phyloP scores from a whole-genome alignment of 345 rosid species.

The Aethionema arabicum region DNA sequence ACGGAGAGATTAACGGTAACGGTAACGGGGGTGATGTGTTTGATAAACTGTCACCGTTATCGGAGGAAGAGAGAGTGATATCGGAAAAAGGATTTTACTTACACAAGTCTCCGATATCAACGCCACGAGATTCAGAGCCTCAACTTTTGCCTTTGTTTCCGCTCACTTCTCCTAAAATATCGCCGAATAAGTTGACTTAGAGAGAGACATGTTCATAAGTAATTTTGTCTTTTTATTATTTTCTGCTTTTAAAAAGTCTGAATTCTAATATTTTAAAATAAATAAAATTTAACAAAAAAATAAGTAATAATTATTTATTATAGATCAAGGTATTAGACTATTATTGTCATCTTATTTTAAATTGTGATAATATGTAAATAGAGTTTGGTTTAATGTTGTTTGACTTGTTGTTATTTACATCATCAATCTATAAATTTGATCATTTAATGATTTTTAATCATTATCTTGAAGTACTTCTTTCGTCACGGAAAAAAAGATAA shows the following conservation, averaged over 20 bases:
- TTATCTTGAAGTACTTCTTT: constrained; percentile 26
- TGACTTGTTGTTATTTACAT: constrained; percentile 27
- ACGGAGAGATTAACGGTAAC: background rate
- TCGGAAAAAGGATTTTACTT: constrained; percentile 86
- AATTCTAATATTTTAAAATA: no score
- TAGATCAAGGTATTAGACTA: no score
- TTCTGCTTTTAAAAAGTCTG: background rate
- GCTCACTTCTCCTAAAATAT: constrained; percentile 71
- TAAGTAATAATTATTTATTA: no score
- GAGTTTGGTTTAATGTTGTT: constrained; percentile 24
- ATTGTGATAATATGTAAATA: background rate
- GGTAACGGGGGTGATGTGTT: constrained; percentile 58
- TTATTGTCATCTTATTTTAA: no score
- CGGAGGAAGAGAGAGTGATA: constrained; percentile 88
- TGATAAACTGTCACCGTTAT: constrained; percentile 58
- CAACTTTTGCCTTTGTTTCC: constrained; percentile 90
- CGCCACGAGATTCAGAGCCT: constrained; percentile 90
- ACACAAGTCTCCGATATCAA: constrained; percentile 87
- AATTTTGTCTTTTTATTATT: constrained; percentile 2
- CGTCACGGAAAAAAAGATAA: constrained; percentile 23
- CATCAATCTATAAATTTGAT: constrained; percentile 23
- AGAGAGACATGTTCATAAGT: constrained; percentile 23
- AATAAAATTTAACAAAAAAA: no score
- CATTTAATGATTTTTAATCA: constrained; percentile 23
- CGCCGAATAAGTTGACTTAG: constrained; percentile 31